Base-by-base conservation (phyloP, 257 asterid species). In the Primulina eburnea region DNA sequence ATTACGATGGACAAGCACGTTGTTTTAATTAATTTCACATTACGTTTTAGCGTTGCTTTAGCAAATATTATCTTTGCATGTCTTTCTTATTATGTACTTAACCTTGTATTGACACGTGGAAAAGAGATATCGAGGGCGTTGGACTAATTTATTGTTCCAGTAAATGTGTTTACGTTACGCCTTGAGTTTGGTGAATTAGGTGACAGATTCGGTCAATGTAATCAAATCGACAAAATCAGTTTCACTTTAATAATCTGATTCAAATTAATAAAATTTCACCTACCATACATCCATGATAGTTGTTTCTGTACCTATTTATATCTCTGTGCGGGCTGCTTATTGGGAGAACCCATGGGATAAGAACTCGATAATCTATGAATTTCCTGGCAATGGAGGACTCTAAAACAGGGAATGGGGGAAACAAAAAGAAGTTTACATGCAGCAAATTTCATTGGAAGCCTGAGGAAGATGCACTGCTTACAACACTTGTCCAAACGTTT, bases 381-480 rank as follows among this genome's bases (percentile, higher is more conserved):
- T 69, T 75, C 62, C 62, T 64, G 21, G 61, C 52, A 77, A 82
- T 80, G 84, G 75, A 57, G 60, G 61, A 65, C 68, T 38, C 8
- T 53, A 12, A 28, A 61, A n/a, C 34, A 30, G 34, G 35, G 50
- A 59, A 8, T 20, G 34, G 66, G 21, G 53, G 76, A 26, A 74
- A 53, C 59, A 34, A 24, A 33, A 76, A 67, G 61, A 66, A 37
- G 70, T 10, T 33, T 26, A 40, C 30, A 38, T 50, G 29, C 66
- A 3, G 0, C 43, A 83, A 74, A 71, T 67, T 65, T 38, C 82
- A 71, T 32, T 84, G 86, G 88, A 72, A 33, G 7, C 77, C 29
- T 2, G 77, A 76, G 38, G 88, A 84, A 75, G 88, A 84, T 16
- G 63, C 29, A 8, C 62, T 53, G 34, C 73, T 83, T 12, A 65